These are phyloP conservation scores for Phytopythium chamaehyphon DNA, from an alignment of 352 stramenopile species.

Conservation along the genomic window DNA sequence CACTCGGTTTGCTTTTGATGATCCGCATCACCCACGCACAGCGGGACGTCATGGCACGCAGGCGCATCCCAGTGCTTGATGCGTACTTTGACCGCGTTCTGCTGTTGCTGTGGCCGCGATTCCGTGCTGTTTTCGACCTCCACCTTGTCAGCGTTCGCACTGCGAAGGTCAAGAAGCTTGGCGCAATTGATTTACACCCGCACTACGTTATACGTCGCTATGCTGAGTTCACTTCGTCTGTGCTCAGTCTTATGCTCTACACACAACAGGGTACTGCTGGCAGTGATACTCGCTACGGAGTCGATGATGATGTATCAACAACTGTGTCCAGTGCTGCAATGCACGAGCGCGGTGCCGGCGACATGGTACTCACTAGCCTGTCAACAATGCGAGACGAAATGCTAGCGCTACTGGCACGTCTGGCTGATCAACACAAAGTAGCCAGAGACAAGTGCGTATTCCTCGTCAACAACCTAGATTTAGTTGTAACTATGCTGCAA, in stretches of 20 bases:
- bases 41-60: conserved; percentile 77
- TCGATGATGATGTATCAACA: conserved; percentile 19
- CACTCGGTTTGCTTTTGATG: conserved; percentile 97
- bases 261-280: conserved; percentile 31
- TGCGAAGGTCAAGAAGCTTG: conserved; percentile 87
- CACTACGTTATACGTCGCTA: conserved; percentile 97
- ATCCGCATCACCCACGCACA: conserved; percentile 94
- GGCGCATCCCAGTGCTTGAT: conserved; percentile 90
- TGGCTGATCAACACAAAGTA: conserved; percentile 90
- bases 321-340: conserved; percentile 64
- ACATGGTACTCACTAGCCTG: conserved; percentile 96
- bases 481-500: conserved; percentile 94
- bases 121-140: conserved; percentile 96
- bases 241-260: conserved; percentile 90
- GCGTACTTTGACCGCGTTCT: conserved; percentile 96
- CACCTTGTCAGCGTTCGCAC: conserved; percentile 92
- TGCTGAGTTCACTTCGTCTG: conserved; percentile 96
- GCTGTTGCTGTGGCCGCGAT: conserved; percentile 95
- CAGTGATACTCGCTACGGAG: conserved; percentile 9
- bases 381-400: conserved; percentile 78
- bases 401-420: conserved; percentile 64
- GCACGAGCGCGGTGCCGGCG: conserved; percentile 78
- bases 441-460: conserved; percentile 96
- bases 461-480: conserved; percentile 98
- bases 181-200: conserved; percentile 92